Evolutionary conservation across 2,329 filamentous ascomycete species (phyloP), one percentile per base, ranked within the genome.

Genomic region (Diaporthe capsici): DNA sequence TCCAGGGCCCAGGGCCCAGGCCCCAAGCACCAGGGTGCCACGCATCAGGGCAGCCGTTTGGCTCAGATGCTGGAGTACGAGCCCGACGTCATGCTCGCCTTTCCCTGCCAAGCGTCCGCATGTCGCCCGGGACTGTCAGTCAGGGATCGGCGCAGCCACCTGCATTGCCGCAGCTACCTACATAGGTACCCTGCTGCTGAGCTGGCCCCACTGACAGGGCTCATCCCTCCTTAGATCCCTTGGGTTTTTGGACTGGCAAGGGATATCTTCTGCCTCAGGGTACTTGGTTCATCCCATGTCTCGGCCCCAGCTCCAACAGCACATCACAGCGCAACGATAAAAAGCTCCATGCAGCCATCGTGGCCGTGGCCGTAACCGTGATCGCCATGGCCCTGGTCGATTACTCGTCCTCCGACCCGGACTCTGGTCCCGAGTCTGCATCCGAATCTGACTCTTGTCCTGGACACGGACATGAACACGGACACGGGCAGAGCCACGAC

Each of bases 311-410:
- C 44, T 37, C 44, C 60, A 22, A 39, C 53, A 53, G 15, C 28
- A 53, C 63, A 55, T 28, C 25, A 25, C n/a, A 28, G 51, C n/a
- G 12, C 51, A 15, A 25, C 25, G 15, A 55, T 28, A 15, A 51
- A 22, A 31, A 31, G 25, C 25, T 20, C 20, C 44, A 60, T 3
- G 60, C 60, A 47, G 61, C 34, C 44, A 49, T 70, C 25, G 47
- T 37, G 65, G 57, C 20, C 61, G 61, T 31, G 4, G 3, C 20
- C 28, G 61, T 31, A 8, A 10, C 7, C 58, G n/a, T 31, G 42
- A 53, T 34, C 74, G 63, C 80, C 60, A 82, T 85, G 84, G 81
- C 80, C 25, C 80, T 87, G 17, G 86, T 87, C 75, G 84, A 87
- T 78, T 87, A 86, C 79, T 82, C 83, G 47, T 81, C 82, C 37